Base-by-base conservation (phyloP, 148 eudicot genomes). In the Bassia scoparia region DNA sequence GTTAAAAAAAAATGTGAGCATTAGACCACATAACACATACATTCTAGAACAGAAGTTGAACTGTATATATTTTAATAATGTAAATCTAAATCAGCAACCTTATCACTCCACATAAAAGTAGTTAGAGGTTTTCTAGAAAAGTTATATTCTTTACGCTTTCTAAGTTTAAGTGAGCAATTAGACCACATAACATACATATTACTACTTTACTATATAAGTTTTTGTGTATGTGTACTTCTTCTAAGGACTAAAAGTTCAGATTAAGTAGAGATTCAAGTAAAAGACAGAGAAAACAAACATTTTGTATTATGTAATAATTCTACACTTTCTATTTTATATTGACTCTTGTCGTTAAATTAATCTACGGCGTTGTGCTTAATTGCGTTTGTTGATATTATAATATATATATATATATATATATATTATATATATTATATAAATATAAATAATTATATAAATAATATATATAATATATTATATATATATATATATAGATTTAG, bases 61-160 rank as follows among this genome's bases (percentile, higher is more conserved):
- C n/a, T 30, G 2, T 30, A 30, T 21, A 17, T 67, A 67, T 17
- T 73, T 44, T 33, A 29, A 29, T 74, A 67, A 27, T 53, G 38
- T 67, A 56, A 59, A 18, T 20, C 48, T n/a, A 68, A 71, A 63
- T 69, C 38, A 79, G 70, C 82, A 69, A 69, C 63, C 70, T 69
- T 64, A 79, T 79, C 82, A 69, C 82, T 69, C 26, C 74, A 68
- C 50, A 61, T 3, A 58, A 73, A 69, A n/a, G 74, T 68, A 74
- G 75, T 73, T 61, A 68, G 30, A 12, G 44, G 34, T 33, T 52
- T 11, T 62, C 48, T 62, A n/a, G 4, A 43, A 43, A 79, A 79
- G 43, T 79, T 52, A 67, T 73, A 61, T 67, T 69, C 63, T 9
- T 74, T 62, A 74, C 75, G 82, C 71, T 29, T 73, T 68, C 64